Base-by-base conservation (phyloP, 495 filamentous ascomycete species). In the Hyaloscypha hepaticicola region DNA sequence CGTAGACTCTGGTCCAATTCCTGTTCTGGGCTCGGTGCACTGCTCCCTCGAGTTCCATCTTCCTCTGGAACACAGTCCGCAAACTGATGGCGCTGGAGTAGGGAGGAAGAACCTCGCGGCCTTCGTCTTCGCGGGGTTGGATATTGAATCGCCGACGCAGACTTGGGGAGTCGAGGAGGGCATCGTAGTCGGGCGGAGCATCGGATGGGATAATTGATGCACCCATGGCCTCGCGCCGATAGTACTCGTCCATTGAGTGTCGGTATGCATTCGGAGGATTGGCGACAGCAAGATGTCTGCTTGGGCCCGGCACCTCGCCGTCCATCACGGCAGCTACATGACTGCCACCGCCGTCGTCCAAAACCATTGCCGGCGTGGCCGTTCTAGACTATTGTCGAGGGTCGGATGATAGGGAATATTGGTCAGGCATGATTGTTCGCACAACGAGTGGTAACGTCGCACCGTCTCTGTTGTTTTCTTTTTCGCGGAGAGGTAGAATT, bases 31-130 rank as follows among this genome's bases (percentile, higher is more conserved):
- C 78, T 14, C 77, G 71, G 61, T 84, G 79, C 45, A 84, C 83
- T 16, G 84, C 81, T 48, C 80, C 77, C 48, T 79, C 75, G n/a
- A 87, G 74, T 69, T 88, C 86, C 74, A 81, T 77, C 73, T 86
- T 87, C 55, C 75, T 75, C 67, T 77, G 75, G 58, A 88, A 82
- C 5, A 84, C 74, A 12, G 77, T 80, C 68, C 85, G 81, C 14
- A 80, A 68, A 55, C 79, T 73, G 7, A 88, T 68, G 21, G 80
- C 79, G 70, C 81, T 86, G 6, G 81, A 79, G 70, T 88, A 88
- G 52, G 70, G 61, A 14, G 85, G 85, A 22, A 85, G 72, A 29
- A 72, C 66, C 61, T 84, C 82, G 26, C 66, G 72, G 14, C 77
- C 73, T 64, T 79, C 72, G 61, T 79, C 75, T 61, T 78, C 75